Conservation (phyloP, 257 asterid genomes). For the Euphrasia confusa region DNA sequence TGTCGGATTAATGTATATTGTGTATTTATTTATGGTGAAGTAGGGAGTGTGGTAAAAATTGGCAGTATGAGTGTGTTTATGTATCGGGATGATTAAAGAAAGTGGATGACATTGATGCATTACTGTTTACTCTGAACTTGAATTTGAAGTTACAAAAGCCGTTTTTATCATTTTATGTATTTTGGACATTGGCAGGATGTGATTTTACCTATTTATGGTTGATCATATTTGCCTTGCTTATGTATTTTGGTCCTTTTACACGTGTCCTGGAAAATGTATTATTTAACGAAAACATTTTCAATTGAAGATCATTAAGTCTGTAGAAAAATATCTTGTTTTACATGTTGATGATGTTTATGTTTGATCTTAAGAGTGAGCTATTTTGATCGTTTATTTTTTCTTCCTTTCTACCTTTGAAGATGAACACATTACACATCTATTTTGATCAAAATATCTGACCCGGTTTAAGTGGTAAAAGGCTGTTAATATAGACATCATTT, state of each 20-base stretch:
- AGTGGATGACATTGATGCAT: constrained; percentile 21
- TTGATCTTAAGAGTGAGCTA: not conserved
- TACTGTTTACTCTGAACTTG: constrained; percentile 1
- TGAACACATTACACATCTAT: not conserved
- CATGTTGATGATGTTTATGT: constrained; percentile 14
- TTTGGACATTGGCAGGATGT: not conserved
- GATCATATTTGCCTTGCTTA: too few species aligned
- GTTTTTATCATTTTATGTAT: not conserved
- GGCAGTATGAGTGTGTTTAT: too few species aligned
- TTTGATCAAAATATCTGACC: not conserved
- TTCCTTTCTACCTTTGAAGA: not conserved
- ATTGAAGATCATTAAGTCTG: constrained; percentile 7
- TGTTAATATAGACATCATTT: constrained; percentile 1
- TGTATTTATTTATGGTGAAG: not conserved
- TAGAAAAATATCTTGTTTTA: constrained; percentile 14
- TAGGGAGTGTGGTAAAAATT: too few species aligned
- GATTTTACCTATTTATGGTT: too few species aligned
- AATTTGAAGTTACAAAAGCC: constrained; percentile 15
- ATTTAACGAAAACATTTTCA: not conserved
- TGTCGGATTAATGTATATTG: not conserved
- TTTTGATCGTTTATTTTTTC: not conserved
- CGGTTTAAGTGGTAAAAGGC: not conserved
- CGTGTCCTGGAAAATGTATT: constrained; percentile 1
- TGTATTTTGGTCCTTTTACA: not conserved
- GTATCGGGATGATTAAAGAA: not conserved